Evolutionary conservation across 495 filamentous ascomycete species (phyloP), one percentile per base, ranked within the genome.

Genomic region (Hyaloscypha bicolor): DNA sequence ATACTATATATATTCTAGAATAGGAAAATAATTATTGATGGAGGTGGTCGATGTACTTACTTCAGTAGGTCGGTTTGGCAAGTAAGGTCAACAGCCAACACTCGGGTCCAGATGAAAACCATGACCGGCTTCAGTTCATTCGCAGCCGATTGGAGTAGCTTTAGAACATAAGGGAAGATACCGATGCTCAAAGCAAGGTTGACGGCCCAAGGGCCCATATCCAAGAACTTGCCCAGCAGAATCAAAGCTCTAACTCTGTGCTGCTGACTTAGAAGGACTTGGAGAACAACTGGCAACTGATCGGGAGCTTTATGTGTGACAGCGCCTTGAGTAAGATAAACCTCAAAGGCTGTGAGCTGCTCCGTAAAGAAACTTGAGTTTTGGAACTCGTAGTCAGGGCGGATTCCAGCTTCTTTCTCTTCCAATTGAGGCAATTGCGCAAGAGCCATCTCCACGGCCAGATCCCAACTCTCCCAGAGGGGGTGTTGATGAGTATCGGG

Each of bases 41-140:
- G 12, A 39, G 21, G n/a, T 6, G 33, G 9, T 53, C 14, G 22
- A 31, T 32, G 6, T 9, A 65, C 63, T 65, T 65, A 65, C 63
- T 97, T 97, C 64, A 99, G 83, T 3, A 99, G 80, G 75, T 98
- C 95, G 48, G 86, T 85, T 75, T 99, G 95, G 73, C 95, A 96
- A 11, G 90, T 91, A 66, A 93, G 87, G 71, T 98, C 95, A 22
- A 99, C 96, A 48, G 95, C 95, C 69, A 99, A 88, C 45, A 99
- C 94, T 60, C 95, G 86, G 12, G 96, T 93, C 95, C 95, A 99
- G 67, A 99, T 99, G 78, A 98, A 99, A 22, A 99, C 93, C 94
- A 99, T 97, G 31, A 97, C 94, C 1, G 95, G 94, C 73, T 98
- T 98, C 59, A 99, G 80, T 75, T 99, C 95, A 56, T 92, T 85